phyloP scores from a whole-genome alignment of 1,139 yeast species.

The Suhomyces atakaporum region DNA sequence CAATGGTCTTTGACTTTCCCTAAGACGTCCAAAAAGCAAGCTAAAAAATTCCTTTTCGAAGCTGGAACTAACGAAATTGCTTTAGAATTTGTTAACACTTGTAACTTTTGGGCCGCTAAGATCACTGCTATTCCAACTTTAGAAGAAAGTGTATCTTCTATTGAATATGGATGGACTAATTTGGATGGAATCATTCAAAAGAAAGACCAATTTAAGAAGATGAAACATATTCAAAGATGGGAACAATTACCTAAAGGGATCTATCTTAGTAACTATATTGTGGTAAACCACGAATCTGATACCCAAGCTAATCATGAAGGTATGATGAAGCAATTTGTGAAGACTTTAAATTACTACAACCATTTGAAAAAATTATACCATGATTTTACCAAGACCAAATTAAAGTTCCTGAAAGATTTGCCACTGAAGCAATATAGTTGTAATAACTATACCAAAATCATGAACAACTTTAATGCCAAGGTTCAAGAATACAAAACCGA shows the following conservation, averaged over 20 bases:
- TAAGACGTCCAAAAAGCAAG: slow-evolving; percentile 31
- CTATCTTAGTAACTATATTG: slow-evolving; percentile 41
- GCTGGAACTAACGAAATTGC: slow-evolving; percentile 74
- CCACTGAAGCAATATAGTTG: slow-evolving; percentile 29
- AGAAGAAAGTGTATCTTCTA: slow-evolving; percentile 63
- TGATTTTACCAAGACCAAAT: slow-evolving; percentile 35
- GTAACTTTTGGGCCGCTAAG: slow-evolving; percentile 91
- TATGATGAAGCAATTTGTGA: slow-evolving; percentile 50
- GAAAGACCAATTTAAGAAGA: slow-evolving; percentile 38
- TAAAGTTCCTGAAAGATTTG: slow-evolving; percentile 33
- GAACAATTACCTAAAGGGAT: slow-evolving; percentile 46
- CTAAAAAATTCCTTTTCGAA: slow-evolving; percentile 48
- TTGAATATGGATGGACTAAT: slow-evolving; percentile 81
- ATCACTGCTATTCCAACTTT: slow-evolving; percentile 75
- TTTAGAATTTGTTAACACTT: slow-evolving; percentile 67
- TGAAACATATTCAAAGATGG: slow-evolving; percentile 41
- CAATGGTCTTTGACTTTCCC: slow-evolving; percentile 47
- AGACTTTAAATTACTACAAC: slow-evolving; percentile 46
- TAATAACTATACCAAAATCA: slow-evolving; percentile 39
- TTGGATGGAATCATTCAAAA: slow-evolving; percentile 39
- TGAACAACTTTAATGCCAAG: slow-evolving; percentile 43
- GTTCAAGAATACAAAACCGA: slow-evolving; percentile 47
- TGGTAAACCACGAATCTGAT: slow-evolving; percentile 19
- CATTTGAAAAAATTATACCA: slow-evolving; percentile 41
- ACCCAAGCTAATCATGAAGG: slow-evolving; percentile 39